A percentile compares a stretch with the other conserved stretches of the same genome.
phyloP scores from a whole-genome alignment of 1,284 basidiomycete genomes.

The Boletellus deceptivus region DNA sequence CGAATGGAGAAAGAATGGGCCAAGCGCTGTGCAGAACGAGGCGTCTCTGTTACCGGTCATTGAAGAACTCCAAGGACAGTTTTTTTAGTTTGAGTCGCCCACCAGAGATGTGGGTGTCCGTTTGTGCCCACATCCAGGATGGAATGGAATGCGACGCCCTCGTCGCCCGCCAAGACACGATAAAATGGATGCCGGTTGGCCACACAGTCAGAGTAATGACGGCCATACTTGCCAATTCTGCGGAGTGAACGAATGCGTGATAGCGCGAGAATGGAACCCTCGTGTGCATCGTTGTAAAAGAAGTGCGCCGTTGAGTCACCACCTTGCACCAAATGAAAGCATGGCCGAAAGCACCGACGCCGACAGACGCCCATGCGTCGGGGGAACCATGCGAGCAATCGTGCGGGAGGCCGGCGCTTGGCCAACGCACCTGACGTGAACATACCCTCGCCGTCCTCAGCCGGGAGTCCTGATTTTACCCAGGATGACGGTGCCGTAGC shows the following conservation, averaged over 20 bases:
- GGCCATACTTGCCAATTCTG: constrained; percentile 52
- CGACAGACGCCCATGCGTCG: constrained; percentile 6
- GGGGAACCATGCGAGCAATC: not conserved
- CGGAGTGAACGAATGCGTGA: constrained; percentile 9
- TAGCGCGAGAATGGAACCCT: not conserved
- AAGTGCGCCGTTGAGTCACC: constrained; percentile 9
- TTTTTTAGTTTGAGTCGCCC: constrained; percentile 60
- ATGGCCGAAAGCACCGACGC: constrained; percentile 4
- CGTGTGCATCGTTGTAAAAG: constrained; percentile 4
- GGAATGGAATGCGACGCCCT: constrained; percentile 69
- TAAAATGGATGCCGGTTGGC: constrained; percentile 1
- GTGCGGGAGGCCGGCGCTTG: not conserved
- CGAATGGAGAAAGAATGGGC: not conserved
- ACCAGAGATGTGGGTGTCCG: constrained; percentile 55
- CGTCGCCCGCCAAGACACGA: constrained; percentile 42
- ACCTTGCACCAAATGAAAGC: constrained; percentile 9
- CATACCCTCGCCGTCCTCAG: constrained; percentile 63
- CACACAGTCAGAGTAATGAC: not conserved
- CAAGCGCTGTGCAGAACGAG: not conserved
- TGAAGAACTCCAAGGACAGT: constrained; percentile 71
- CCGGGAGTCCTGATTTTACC: constrained; percentile 75
- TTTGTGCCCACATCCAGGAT: constrained; percentile 56
- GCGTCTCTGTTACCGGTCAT: constrained; percentile 29
- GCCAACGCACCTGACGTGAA: constrained; percentile 65
- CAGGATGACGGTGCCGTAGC: constrained; percentile 70